Evolutionary conservation across 805 yeast species (phyloP), one percentile per base, ranked within the genome.

Genomic region (Kazachstania africana): DNA sequence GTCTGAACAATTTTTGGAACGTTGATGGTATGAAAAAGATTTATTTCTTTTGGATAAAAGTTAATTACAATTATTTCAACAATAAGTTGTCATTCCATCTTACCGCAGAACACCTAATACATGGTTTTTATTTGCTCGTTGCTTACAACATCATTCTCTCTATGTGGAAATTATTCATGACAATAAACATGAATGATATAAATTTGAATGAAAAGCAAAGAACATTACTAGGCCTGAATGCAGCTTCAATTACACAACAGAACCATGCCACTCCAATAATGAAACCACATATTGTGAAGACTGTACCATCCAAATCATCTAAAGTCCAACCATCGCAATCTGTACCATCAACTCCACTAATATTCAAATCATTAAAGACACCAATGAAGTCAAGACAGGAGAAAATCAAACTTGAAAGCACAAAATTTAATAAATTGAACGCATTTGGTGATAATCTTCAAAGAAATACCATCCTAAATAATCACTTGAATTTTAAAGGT

Each of bases 121-220:
- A 42, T 15, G 30, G 44, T 1, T 26, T 55, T 6, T 57, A 55
- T 28, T 13, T 50, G 2, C 27, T 60, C 2, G 43, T 58, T 29
- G 19, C 46, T 1, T 48, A 43, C 34, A 62, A 61, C 33, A 47
- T 60, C 2, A 36, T 40, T 0, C 31, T 45, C 6, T 54, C 63
- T 1, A 19, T 51, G 2, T 50, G 55, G 44, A 51, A 46, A 21
- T 43, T 59, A n/a, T 31, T 53, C 8, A 34, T 48, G 8, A 56
- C 49, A 27, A 51, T 47, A 10, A 45, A 51, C n/a, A 44, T 50
- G 16, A 43, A 46, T n/a, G 63, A 60, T 41, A 33, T 59, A 13
- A 40, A 50, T 13, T 26, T 61, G 27, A 46, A 46, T 6, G 37
- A 44, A 3, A 47, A 47, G 8, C 66, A 61, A 34, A 52, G 48